Base-by-base conservation (phyloP, 2,329 filamentous ascomycete genomes). In the Fusarium nanum region DNA sequence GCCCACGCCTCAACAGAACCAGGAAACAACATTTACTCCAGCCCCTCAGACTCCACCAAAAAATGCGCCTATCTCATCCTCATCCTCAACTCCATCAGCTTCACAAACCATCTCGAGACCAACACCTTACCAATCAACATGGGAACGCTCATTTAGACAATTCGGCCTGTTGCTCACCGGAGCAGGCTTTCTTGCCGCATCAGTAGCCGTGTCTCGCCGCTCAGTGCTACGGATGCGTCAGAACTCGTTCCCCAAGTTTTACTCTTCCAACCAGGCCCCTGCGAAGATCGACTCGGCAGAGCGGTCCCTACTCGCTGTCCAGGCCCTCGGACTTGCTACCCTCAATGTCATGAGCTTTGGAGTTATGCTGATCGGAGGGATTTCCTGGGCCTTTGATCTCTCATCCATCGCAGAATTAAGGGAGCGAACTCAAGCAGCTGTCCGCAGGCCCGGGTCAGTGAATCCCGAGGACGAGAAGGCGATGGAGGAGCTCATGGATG, bases 241-340 rank as follows among this genome's bases (percentile, higher is more conserved):
- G 23, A 83, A 87, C 23, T 82, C 88, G 14, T 81, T 88, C 41
- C 94, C 94, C 13, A 87, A 86, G 48, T 95, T 92, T 83, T 97
- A 92, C 85, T 83, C 88, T 16, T 88, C 86, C 46, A 90, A 87
- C 78, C 88, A 72, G 18, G 59, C 68, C 7, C 65, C 71, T 22
- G 52, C 60, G 28, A 68, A 61, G 32, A 53, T 78, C 54, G 77
- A 80, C 67, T 64, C 72, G 10, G 68, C 68, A n/a, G 78, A 79
- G 53, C 74, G 77, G 40, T 64, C 79, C 53, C 78, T 92, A 41
- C 91, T 98, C 68, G 95, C 95, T 1, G 81, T 92, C 34, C 92
- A 97, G 80, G 95, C 95, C 0, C 83, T 99, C 23, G 92, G 91
- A 50, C 83, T 98, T 37, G 96, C 95, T 0, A 97, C 94, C 0